Percentiles rank a stretch among this genome's conserved stretches.
phyloP scores from a whole-genome alignment of 345 rosid species.

The Melastoma malabathricum region DNA sequence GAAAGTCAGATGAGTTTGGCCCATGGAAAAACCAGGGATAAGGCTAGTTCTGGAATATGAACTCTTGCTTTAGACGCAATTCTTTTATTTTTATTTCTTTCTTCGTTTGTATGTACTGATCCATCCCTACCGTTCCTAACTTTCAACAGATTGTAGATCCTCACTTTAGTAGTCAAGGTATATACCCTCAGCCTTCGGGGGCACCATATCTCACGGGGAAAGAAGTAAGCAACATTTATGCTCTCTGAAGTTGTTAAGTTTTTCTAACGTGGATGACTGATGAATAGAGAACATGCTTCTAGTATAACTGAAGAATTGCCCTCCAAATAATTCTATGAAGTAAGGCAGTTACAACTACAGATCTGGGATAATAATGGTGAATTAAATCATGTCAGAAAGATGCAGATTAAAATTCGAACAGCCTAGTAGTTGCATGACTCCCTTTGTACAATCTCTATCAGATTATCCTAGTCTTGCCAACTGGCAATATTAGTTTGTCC shows the following conservation, averaged over 20 bases:
- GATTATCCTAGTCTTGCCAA: no score
- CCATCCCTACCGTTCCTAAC: slow-evolving; percentile 3
- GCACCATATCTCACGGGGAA: slow-evolving; percentile 40
- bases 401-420: background rate
- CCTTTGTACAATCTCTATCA: no score
- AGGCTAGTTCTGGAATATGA: slow-evolving; percentile 34
- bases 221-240: slow-evolving; percentile 32
- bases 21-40: slow-evolving; percentile 46
- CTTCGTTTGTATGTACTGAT: slow-evolving; percentile 1
- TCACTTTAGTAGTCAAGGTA: slow-evolving; percentile 56
- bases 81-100: background rate
- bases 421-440: no score
- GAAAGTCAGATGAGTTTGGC: slow-evolving; percentile 29
- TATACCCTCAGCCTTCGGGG: slow-evolving; percentile 62
- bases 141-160: slow-evolving; percentile 42
- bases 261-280: no score
- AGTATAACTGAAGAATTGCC: no score
- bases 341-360: background rate
- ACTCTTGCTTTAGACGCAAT: slow-evolving; percentile 4
- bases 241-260: background rate
- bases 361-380: background rate
- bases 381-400: background rate
- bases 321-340: background rate
- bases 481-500: no score
- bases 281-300: no score